Conservation (phyloP, 495 filamentous ascomycete species). For the Aspergillus steynii region DNA sequence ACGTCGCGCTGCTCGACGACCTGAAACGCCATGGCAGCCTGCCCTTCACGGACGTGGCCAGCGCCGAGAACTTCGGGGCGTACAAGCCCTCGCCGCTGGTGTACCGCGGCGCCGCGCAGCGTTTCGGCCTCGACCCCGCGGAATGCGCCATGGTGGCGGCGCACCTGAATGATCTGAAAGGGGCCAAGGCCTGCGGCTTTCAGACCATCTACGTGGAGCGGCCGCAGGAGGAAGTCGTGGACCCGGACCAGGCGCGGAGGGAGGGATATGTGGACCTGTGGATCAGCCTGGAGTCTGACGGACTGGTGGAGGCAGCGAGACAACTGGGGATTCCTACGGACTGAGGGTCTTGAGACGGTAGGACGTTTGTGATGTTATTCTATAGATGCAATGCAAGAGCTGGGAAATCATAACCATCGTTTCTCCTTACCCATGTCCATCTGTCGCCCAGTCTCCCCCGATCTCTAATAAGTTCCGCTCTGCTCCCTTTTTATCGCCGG, state of each 20-base stretch:
- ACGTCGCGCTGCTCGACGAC: slow-evolving; percentile 64
- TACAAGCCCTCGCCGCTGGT: slow-evolving; percentile 74
- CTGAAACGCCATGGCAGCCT: slow-evolving; percentile 56
- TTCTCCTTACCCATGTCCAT: neutral
- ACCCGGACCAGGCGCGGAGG: slow-evolving; percentile 46
- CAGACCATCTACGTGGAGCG: slow-evolving; percentile 77
- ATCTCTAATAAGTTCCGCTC: too few species aligned
- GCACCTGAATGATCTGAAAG: slow-evolving; percentile 68
- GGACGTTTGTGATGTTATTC: too few species aligned
- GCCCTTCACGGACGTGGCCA: slow-evolving; percentile 61
- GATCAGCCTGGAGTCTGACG: slow-evolving; percentile 25
- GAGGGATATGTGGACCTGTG: slow-evolving; percentile 57
- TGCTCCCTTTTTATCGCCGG: too few species aligned
- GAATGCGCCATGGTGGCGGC: slow-evolving; percentile 80
- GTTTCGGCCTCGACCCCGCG: slow-evolving; percentile 53
- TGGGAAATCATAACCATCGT: too few species aligned
- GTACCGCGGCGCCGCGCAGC: slow-evolving; percentile 64
- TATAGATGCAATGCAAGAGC: too few species aligned
- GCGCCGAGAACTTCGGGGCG: slow-evolving; percentile 68
- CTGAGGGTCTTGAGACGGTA: neutral
- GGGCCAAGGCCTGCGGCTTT: slow-evolving; percentile 63
- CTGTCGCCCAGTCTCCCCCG: too few species aligned
- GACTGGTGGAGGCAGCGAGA: slow-evolving; percentile 37
- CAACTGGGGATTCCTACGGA: slow-evolving; percentile 25
- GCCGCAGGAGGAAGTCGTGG: slow-evolving; percentile 62